Base-by-base conservation (phyloP, 371 early-diverging fungal genomes). In the Amoeboradix gromovi region DNA sequence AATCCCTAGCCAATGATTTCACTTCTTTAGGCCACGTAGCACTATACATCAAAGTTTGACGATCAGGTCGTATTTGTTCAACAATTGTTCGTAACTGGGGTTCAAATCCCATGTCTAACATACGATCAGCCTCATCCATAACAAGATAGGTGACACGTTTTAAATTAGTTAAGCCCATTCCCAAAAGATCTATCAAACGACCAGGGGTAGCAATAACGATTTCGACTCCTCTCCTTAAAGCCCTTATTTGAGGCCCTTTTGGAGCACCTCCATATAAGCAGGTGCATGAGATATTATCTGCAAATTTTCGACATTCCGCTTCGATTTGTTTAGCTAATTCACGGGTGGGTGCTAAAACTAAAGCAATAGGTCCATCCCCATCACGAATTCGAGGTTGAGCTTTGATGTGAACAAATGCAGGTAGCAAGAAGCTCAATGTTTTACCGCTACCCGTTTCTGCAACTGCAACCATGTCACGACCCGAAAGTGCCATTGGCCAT, bases 1-100 rank as follows among this genome's bases (percentile, higher is more conserved):
- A 98, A 71, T 89, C 90, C 67, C 86, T 82, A 29, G 98, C 98
- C 17, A 99, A 83, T 67, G 81, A 79, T 74, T 91, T 86, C 5
- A 99, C 98, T 72, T 91, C 90, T 82, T 89, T 92, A 70, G 98
- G 98, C 98, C 98, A 98, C 2, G 99, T 99, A 2, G 99, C 99
- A 78, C 90, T 90, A 96, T 97, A 98, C 97, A 99, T 96, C 48
- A 99, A 86, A 22, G 97, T 97, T 79, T 99, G 99, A 74, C 97
- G 81, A 72, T 98, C 92, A 68, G 92, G 94, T 28, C 97, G 88
- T 74, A 98, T 95, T 22, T 95, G 93, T 69, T 92, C 92, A 30
- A 98, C 91, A 75, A 99, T 97, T 77, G 90, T 91, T 75, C 94
- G 87, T 73, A 99, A 89, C 80, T 99, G 98, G 67, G 97, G 97